A percentile compares a stretch with the other conserved stretches of the same genome.
Conservation (phyloP, 345 rosid species). For the Acer saccharum region DNA sequence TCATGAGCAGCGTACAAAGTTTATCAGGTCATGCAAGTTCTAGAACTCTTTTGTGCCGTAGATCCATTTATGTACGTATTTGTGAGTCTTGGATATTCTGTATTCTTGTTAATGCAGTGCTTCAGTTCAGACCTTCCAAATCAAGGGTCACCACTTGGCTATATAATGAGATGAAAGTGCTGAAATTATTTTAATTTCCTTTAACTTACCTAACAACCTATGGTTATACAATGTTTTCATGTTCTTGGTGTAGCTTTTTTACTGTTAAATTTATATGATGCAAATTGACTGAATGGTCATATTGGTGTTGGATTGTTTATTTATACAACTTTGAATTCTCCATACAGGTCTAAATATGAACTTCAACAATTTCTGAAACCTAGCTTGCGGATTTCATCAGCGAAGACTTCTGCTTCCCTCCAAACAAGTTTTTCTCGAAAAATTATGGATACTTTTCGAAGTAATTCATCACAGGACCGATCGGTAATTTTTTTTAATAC, state of each 20-base stretch:
- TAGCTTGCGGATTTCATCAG: constrained; percentile 77
- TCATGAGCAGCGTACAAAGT: constrained; percentile 73
- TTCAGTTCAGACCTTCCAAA: background rate
- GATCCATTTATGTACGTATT: background rate
- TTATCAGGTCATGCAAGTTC: constrained; percentile 62
- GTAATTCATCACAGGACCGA: constrained; percentile 46
- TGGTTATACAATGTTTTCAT: background rate
- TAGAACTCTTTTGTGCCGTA: background rate
- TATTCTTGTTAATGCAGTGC: background rate
- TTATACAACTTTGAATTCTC: constrained; percentile 24
- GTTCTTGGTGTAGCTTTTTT: background rate
- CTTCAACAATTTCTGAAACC: constrained; percentile 90
- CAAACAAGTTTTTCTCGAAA: constrained; percentile 61
- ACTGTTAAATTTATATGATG: background rate
- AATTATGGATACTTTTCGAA: constrained; percentile 66
- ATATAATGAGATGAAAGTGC: background rate
- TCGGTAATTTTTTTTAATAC: constrained; percentile 38
- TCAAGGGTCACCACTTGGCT: background rate
- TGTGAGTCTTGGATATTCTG: background rate
- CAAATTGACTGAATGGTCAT: constrained; percentile 4
- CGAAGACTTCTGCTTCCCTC: constrained; percentile 44
- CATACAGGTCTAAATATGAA: constrained; percentile 88
- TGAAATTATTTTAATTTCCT: background rate
- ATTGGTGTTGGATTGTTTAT: constrained; percentile 13
- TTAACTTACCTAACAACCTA: background rate